A percentile compares a stretch with the other conserved stretches of the same genome.
phyloP scores from a whole-genome alignment of 202 grass and related monocot species.

The Brachypodium distachyon region DNA sequence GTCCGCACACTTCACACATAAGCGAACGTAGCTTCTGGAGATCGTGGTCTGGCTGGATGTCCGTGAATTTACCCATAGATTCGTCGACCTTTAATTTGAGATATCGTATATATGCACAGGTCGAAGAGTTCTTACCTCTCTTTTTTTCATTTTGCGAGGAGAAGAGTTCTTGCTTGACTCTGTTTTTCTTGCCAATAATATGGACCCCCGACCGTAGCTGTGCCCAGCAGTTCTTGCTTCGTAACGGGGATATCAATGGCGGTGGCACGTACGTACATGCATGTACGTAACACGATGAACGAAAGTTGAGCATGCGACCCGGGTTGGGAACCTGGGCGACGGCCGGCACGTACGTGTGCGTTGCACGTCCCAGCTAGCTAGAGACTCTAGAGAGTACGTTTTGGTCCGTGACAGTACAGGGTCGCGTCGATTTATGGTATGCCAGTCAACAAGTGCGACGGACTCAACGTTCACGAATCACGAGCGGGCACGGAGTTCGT shows the following conservation, averaged over 20 bases:
- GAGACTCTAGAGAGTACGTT: too few species aligned
- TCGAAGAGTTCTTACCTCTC: too few species aligned
- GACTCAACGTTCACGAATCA: not conserved
- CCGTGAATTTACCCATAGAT: too few species aligned
- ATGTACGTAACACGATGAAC: not conserved
- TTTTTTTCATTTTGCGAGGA: too few species aligned
- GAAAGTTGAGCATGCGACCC: too few species aligned
- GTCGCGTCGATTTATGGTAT: not conserved
- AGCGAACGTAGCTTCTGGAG: not conserved
- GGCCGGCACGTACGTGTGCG: too few species aligned
- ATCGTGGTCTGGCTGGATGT: not conserved
- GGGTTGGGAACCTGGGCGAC: too few species aligned
- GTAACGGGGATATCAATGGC: not conserved
- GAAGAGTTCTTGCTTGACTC: too few species aligned
- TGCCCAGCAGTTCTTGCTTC: not conserved
- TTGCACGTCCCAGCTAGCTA: too few species aligned
- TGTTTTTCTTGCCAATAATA: too few species aligned
- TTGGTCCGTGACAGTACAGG: not conserved
- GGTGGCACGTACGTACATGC: not conserved
- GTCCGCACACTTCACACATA: not conserved
- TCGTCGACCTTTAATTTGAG: not conserved
- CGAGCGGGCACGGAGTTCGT: not conserved
- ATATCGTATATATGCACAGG: too few species aligned
- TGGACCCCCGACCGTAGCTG: too few species aligned
- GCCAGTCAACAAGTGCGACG: not conserved